Evolutionary conservation across 257 asterid species (phyloP).

Genomic region (Petunia secreta): DNA sequence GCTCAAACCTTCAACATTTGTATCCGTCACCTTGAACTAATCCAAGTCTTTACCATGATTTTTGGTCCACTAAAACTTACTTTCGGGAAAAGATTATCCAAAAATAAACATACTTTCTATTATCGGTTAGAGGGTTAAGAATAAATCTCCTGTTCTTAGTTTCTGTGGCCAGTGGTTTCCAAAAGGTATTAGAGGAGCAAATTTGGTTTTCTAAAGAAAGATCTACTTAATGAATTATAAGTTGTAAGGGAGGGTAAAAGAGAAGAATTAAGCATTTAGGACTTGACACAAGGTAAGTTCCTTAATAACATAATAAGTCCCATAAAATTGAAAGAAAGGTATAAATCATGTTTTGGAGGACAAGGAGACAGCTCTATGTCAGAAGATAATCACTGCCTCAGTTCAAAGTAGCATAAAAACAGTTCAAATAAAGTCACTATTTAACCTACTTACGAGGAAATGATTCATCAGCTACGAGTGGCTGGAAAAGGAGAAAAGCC

Average conservation of each 20-base stretch:
- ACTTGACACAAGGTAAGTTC: background rate
- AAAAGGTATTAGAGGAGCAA: background rate
- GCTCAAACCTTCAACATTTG: background rate
- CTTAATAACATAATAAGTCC: background rate
- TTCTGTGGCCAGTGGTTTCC: background rate
- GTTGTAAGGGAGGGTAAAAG: background rate
- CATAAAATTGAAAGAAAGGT: background rate
- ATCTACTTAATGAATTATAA: background rate
- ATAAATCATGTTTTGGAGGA: background rate
- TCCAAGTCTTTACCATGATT: background rate
- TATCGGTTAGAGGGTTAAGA: background rate
- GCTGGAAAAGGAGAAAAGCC: constrained; percentile 33
- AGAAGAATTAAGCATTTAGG: background rate
- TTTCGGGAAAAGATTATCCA: background rate
- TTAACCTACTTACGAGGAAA: constrained; percentile 39
- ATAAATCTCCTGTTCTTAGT: background rate
- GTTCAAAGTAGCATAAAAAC: too few relatives aligned
- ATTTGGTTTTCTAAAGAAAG: background rate
- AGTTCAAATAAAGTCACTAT: too few relatives aligned
- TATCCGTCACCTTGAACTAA: background rate
- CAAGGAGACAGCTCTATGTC: background rate
- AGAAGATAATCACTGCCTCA: too few relatives aligned
- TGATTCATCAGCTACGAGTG: constrained; percentile 36
- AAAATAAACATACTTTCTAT: background rate
- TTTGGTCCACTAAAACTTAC: background rate